phyloP scores from a whole-genome alignment of 2,329 filamentous ascomycete species.

The Lachnellula occidentalis region DNA sequence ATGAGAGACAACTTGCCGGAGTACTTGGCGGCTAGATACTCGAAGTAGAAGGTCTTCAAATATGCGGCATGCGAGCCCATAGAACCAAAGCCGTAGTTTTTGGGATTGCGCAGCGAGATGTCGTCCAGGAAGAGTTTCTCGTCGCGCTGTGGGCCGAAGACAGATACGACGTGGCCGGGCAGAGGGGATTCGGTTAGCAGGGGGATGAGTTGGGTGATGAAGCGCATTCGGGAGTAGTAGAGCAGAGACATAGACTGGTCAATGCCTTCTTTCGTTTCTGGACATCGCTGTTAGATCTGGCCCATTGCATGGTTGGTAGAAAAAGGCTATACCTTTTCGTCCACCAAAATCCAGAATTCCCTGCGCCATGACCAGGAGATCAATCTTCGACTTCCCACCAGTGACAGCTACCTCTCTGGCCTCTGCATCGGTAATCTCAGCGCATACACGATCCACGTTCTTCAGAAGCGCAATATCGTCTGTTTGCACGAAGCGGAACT shows the following conservation, averaged over 20 bases:
- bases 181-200: slow-evolving; percentile 21
- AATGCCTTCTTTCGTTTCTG: slow-evolving; percentile 31
- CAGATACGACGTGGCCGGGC: slow-evolving; percentile 28
- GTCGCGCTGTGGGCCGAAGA: slow-evolving; percentile 31
- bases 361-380: slow-evolving; percentile 32
- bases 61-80: slow-evolving; percentile 27
- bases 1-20: slow-evolving; percentile 24
- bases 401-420: slow-evolving; percentile 2
- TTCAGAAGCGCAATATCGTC: slow-evolving; percentile 30
- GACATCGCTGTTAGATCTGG: neutral
- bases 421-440: slow-evolving; percentile 26
- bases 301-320: too few species aligned
- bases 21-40: slow-evolving; percentile 27
- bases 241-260: slow-evolving; percentile 27
- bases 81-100: slow-evolving; percentile 28
- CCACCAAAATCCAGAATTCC: slow-evolving; percentile 14
- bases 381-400: slow-evolving; percentile 23
- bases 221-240: slow-evolving; percentile 32
- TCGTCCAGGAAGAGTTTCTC: slow-evolving; percentile 23
- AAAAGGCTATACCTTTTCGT: too few species aligned
- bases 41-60: slow-evolving; percentile 32
- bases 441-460: slow-evolving; percentile 30
- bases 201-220: slow-evolving; percentile 26
- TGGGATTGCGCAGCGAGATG: slow-evolving; percentile 26
- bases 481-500: slow-evolving; percentile 31